Evolutionary conservation across 2,329 filamentous ascomycete species (phyloP).

Genomic region (Sporothrix brunneoviolacea): DNA sequence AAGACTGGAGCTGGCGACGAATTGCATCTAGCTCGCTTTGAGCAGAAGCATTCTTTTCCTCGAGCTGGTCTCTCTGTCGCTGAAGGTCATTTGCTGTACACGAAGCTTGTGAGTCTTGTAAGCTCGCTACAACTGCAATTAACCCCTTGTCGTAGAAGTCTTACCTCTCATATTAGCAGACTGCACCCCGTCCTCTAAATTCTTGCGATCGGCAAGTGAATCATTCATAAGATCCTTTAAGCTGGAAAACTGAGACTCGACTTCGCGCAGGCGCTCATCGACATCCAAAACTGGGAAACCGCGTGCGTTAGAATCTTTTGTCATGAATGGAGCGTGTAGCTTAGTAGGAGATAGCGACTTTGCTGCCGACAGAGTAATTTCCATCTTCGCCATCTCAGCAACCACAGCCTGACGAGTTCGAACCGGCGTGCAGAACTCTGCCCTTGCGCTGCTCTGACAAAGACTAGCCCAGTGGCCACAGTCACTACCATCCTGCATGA

Average conservation of each 20-base stretch:
- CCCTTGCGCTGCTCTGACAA: not conserved
- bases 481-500: too few relatives aligned
- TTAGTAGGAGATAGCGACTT: slow-evolving; percentile 38
- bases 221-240: slow-evolving; percentile 67
- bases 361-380: slow-evolving; percentile 26
- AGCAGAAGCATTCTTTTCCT: slow-evolving; percentile 42
- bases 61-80: slow-evolving; percentile 38
- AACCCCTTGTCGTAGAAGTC: slow-evolving; percentile 20
- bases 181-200: slow-evolving; percentile 66
- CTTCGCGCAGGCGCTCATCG: slow-evolving; percentile 65
- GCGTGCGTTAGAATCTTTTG: slow-evolving; percentile 65
- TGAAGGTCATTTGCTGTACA: slow-evolving; percentile 43
- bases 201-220: slow-evolving; percentile 60
- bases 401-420: not conserved
- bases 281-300: slow-evolving; percentile 69
- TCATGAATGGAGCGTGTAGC: slow-evolving; percentile 25
- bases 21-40: slow-evolving; percentile 56
- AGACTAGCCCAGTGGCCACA: too few relatives aligned
- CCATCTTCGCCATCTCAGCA: slow-evolving; percentile 21
- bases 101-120: slow-evolving; percentile 3
- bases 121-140: slow-evolving; percentile 10
- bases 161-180: slow-evolving; percentile 69
- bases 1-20: slow-evolving; percentile 39
- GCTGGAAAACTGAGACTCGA: slow-evolving; percentile 66
- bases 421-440: not conserved